Evolutionary conservation across 2,329 filamentous ascomycete genomes (phyloP).

Genomic region (Diaporthe sp.): DNA sequence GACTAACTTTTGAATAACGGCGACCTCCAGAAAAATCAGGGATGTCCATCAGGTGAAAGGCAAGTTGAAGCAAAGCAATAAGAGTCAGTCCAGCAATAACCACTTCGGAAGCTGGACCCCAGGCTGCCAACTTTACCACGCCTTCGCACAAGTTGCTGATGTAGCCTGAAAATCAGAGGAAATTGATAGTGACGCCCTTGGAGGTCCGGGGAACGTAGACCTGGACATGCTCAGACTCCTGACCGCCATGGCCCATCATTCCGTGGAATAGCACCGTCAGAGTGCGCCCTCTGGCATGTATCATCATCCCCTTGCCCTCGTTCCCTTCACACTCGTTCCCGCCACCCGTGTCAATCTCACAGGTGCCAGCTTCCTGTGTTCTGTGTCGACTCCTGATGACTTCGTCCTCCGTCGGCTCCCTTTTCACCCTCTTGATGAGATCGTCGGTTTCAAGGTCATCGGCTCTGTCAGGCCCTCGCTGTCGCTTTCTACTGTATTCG

Average conservation of each 20-base stretch:
- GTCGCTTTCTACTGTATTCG: not conserved
- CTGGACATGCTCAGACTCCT: not conserved
- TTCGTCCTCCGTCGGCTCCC: not conserved
- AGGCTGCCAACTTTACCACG: not conserved
- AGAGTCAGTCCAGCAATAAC: not conserved
- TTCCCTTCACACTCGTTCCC: no score
- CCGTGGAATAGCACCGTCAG: not conserved
- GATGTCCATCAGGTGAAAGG: accelerated
- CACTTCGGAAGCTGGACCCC: not conserved
- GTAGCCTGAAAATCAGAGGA: not conserved
- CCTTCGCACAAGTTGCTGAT: not conserved
- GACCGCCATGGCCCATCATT: not conserved
- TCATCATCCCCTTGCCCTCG: no score
- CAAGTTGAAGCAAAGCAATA: no score
- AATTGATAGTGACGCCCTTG: not conserved
- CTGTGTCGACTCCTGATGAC: not conserved
- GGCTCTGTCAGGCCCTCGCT: not conserved
- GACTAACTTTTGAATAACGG: no score
- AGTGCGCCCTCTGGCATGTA: not conserved
- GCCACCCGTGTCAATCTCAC: not conserved
- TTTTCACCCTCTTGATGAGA: not conserved
- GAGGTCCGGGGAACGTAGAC: not conserved
- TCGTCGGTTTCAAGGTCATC: not conserved
- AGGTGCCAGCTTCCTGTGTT: not conserved
- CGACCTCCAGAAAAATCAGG: no score